A percentile compares a stretch with the other conserved stretches of the same genome.
These are phyloP conservation scores for Chlorella sp. DNA, from an alignment of 139 green algal species.

Conservation along the genomic window DNA sequence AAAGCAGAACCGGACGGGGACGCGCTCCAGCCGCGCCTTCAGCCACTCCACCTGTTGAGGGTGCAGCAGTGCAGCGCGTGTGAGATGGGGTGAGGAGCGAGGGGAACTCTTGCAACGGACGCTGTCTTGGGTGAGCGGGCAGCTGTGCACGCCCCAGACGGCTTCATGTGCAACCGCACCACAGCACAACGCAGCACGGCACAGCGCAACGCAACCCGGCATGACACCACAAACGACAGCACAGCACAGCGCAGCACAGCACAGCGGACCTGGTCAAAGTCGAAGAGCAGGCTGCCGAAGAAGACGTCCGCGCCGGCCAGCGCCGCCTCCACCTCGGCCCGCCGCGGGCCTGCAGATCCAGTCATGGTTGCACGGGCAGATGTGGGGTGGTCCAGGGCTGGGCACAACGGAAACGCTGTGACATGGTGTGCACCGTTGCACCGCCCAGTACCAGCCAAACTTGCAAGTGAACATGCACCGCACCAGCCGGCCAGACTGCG, in stretches of 20 bases:
- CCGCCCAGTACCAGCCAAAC: not conserved
- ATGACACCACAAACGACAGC: not conserved
- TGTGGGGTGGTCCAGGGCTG: not conserved
- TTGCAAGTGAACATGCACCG: not conserved
- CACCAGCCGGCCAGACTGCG: no score
- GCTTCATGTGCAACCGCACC: no score
- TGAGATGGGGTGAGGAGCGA: no score
- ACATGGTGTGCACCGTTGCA: not conserved
- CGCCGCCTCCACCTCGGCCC: conserved; percentile 75
- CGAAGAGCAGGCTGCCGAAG: conserved; percentile 95
- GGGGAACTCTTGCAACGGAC: no score
- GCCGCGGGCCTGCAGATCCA: conserved; percentile 16
- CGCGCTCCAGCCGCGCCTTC: conserved; percentile 48
- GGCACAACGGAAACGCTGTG: no score
- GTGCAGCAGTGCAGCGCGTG: no score
- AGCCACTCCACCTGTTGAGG: conserved; percentile 98
- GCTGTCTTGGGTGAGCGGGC: no score
- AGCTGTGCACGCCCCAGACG: no score
- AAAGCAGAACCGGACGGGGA: conserved; percentile 94
- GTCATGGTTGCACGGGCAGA: not conserved
- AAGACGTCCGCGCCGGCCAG: conserved; percentile 89
- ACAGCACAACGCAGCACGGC: not conserved
- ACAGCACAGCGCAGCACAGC: not conserved
- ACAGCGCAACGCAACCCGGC: not conserved
- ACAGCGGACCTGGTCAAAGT: conserved; percentile 89